Evolutionary conservation across 345 rosid species (phyloP), one percentile per base, ranked within the genome.

Genomic region (Adansonia digitata): DNA sequence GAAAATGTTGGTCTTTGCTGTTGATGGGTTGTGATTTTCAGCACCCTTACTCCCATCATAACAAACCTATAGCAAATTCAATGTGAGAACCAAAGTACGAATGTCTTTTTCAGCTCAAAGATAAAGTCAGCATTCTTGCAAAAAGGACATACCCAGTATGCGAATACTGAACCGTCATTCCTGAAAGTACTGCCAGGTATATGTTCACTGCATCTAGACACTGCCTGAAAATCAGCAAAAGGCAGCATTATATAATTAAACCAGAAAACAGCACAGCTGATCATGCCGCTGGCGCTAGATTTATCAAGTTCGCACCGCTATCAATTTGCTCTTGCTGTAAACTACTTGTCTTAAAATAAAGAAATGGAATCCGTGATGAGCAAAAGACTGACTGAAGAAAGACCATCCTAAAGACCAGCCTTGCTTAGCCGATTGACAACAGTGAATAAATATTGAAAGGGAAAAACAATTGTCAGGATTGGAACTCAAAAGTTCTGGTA

Each of bases 31-130:
- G 78, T 91, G 93, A 78, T 91, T 91, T 78, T 87, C 96, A 7
- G 93, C 92, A 75, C 94, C 92, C 78, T 96, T 96, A 74, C 97
- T 85, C 99, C 98, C 93, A 87, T 96, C 99, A 66, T 96, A 93
- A 78, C 98, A 93, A 13, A 84, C 87, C 99, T 95, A 43, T 5
- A 72, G 52, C 71, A 76, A 71, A 55, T 56, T 11, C 59, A 45
- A 52, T 45, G 40, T 48, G 18, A 69, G 13, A 68, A 49, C 46
- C 22, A 57, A 26, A 40, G 27, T 17, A 15, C 12, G 1, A 70
- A 45, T n/a, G 2, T 5, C n/a, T 29, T 48, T 26, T 51, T 24
- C 48, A 42, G 49, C 55, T 62, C 2, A 65, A 77, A 59, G 15
- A 31, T 22, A 34, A 52, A 37, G 9, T 8, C 3, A 46, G 29